Evolutionary conservation across 176 grass and related monocot genomes (phyloP).

Genomic region (Cocos nucifera): DNA sequence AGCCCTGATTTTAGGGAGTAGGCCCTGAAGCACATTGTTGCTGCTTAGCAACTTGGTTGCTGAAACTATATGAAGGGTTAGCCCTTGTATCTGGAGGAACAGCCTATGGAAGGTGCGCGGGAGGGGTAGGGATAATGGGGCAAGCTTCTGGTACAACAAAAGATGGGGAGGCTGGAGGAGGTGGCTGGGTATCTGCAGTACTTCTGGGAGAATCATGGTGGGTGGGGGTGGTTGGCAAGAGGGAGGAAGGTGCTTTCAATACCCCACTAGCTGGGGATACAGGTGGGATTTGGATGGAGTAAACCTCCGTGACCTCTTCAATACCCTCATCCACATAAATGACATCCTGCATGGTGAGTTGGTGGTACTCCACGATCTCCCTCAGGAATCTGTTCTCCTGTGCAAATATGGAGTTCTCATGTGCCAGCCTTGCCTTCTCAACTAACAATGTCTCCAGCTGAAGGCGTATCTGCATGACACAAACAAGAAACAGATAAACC

Average conservation of each 20-base stretch:
- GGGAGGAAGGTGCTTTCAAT: neutral
- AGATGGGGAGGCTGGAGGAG: slow-evolving; percentile 17
- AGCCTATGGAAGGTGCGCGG: slow-evolving; percentile 6
- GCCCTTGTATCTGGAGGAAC: slow-evolving; percentile 2
- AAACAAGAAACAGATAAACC: neutral
- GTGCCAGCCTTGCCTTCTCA: slow-evolving; percentile 81
- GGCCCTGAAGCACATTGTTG: neutral
- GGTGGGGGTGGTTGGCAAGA: slow-evolving; percentile 2
- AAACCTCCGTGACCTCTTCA: slow-evolving; percentile 90
- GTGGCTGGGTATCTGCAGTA: slow-evolving; percentile 9
- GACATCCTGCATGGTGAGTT: slow-evolving; percentile 96
- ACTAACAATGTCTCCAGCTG: slow-evolving; percentile 82
- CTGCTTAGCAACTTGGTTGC: neutral
- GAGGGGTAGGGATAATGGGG: slow-evolving; percentile 32
- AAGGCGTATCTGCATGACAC: slow-evolving; percentile 63
- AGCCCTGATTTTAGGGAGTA: neutral
- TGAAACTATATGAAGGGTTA: too few relatives aligned
- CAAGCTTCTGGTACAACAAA: slow-evolving; percentile 40
- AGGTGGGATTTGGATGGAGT: slow-evolving; percentile 55
- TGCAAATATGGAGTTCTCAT: slow-evolving; percentile 86
- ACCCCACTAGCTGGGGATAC: slow-evolving; percentile 10
- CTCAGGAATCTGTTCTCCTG: slow-evolving; percentile 92
- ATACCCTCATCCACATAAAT: slow-evolving; percentile 93
- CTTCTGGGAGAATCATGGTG: slow-evolving; percentile 21
- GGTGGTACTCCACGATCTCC: slow-evolving; percentile 97